These are phyloP conservation scores for Rostrohypoxylon terebratum DNA, from an alignment of 495 filamentous ascomycete genomes.

Conservation along the genomic window DNA sequence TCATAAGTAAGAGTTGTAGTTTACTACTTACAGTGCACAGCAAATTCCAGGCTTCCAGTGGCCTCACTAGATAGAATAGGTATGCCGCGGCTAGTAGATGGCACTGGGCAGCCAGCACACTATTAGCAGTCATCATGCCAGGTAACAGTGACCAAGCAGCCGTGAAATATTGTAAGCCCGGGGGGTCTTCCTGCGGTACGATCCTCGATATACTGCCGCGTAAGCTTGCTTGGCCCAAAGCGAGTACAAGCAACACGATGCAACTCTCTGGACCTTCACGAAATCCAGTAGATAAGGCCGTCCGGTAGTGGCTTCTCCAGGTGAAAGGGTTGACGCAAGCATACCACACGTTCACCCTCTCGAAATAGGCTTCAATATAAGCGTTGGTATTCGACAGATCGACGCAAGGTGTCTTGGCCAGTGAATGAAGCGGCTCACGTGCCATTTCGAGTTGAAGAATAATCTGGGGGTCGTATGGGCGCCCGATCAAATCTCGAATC, in stretches of 20 bases:
- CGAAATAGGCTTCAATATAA: constrained; percentile 82
- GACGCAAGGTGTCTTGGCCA: constrained; percentile 70
- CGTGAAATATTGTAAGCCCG: constrained; percentile 82
- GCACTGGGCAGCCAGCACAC: constrained; percentile 79
- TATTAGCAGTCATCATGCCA: constrained; percentile 81
- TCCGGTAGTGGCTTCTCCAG: constrained; percentile 80
- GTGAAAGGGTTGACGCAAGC: constrained; percentile 86
- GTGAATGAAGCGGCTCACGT: constrained; percentile 74
- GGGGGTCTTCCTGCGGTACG: constrained; percentile 75
- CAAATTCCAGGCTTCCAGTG: constrained; percentile 84
- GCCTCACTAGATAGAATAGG: constrained; percentile 82
- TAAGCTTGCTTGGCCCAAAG: constrained; percentile 78
- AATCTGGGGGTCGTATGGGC: constrained; percentile 81
- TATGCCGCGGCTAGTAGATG: constrained; percentile 83
- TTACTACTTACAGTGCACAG: constrained; percentile 83
- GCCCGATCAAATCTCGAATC: constrained; percentile 79
- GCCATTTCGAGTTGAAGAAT: constrained; percentile 85
- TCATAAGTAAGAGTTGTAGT: constrained; percentile 78
- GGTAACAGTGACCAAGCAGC: constrained; percentile 83
- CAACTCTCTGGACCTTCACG: constrained; percentile 83
- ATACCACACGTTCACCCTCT: constrained; percentile 85
- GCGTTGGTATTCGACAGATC: constrained; percentile 79
- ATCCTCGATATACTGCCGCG: constrained; percentile 78
- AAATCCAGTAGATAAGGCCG: constrained; percentile 76
- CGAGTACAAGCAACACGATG: constrained; percentile 80